Base-by-base conservation (phyloP, 163 green algal genomes). In the Chloromonas sp. region DNA sequence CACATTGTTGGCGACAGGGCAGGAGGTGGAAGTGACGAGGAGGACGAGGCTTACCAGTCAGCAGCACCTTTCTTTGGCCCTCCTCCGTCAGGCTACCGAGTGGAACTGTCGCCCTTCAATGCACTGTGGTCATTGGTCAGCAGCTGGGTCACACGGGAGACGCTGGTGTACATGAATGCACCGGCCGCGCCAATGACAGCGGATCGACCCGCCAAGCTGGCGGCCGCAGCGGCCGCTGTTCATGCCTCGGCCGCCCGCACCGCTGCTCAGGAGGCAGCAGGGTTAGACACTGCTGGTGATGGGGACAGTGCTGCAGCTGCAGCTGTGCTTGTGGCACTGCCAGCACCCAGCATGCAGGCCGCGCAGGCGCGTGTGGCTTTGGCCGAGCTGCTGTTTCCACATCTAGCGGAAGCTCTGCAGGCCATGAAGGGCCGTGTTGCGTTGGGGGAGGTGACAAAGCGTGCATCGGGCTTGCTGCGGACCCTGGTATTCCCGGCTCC, bases 401-500 rank as follows among this genome's bases (percentile, higher is more conserved):
- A 74, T 11, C 66, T 74, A 11, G 5, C 66, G 66, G 66, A 5
- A 74, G 66, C 11, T 74, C 5, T 74, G 66, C 5, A 74, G 66
- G 11, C 5, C 66, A 74, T 89, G 58, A 14, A 11, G 3, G 74
- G 82, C 2, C 14, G 2, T 59, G 61, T 82, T 14, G 59, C 83
- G 0, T 0, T 58, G 3, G 36, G 60, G 1, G 83, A 87, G 58
- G 58, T 87, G 1, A 78, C 13, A n/a, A 83, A 60, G 70, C 83
- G 84, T 0, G 58, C 86, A n/a, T 58, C 81, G 5, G 79, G 66
- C 2, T 57, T 88, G 1, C 82, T 86, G 58, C 71, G 82, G 11
- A 88, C 81, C n/a, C 84, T 88, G 14, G 70, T n/a, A 3, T 78
- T 88, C 70, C n/a, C 70, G 2, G 82, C 84, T 5, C 86, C 88